Evolutionary conservation across 192 early-diverging fungal genomes (phyloP), one percentile per base, ranked within the genome.

Genomic region (Coemansia interrupta): DNA sequence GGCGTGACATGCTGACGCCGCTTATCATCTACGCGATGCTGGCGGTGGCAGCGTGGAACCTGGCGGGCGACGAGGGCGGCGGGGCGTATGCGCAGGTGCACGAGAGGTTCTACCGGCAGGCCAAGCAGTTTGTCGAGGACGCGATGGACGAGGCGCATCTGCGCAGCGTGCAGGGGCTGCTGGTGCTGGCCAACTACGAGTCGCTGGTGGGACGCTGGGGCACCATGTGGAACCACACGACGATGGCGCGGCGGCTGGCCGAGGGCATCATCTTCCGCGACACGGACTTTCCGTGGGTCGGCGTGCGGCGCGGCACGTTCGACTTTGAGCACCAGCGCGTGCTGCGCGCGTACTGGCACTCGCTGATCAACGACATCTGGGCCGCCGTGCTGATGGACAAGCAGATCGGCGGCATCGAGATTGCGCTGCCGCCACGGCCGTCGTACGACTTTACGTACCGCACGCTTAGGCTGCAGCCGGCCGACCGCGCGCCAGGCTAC

Each of bases 171-270:
- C 73, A 77, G 60, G 73, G 73, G 5, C 52, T 77, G 19, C 49
- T 77, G 46, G 73, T 77, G 20, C 61, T 77, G 64, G 63, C 73
- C 17, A 77, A 77, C 68, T 77, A 77, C 42, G 73, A 77, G 68
- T 64, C 68, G 26, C 43, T 77, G 54, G 73, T 77, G n/a, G 73
- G 73, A 13, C 56, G 73, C 57, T 77, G 73, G 73, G 68, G 68
- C 64, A 77, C 64, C 9, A 71, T 77, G 73, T 77, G 73, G 73
- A 77, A 70, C 68, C 73, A 77, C 61, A 77, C 73, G 57, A 77
- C 73, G 12, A 70, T 77, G 73, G 73, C 73, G 18, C 50, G 73
- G 43, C 56, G 73, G 18, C 58, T 77, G 39, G 68, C 73, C 20
- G 73, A 77, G 58, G 73, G 73, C 20, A 60, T 78, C 17, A 78